Evolutionary conservation across 2,329 filamentous ascomycete species (phyloP), one percentile per base, ranked within the genome.

Genomic region (Dendrostoma leiphaemia): DNA sequence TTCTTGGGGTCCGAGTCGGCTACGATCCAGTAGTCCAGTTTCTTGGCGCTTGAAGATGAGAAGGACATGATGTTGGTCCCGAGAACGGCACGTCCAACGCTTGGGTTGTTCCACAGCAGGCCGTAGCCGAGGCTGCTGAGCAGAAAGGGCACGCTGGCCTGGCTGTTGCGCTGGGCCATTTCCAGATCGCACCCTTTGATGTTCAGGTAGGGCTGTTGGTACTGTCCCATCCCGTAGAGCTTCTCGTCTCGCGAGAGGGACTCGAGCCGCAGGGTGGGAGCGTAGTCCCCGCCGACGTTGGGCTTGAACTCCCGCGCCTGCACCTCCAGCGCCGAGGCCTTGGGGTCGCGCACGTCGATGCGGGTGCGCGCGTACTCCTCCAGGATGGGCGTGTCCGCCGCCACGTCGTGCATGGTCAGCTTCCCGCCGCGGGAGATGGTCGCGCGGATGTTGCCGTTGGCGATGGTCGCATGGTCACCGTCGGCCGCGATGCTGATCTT

Each of bases 151-250:
- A 88, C 77, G 47, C 77, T 84, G 4, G 84, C 84, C 64, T 88
- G 84, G 0, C 82, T 86, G 63, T 88, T 88, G 1, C 84, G 77
- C 34, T 88, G 84, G 0, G 84, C 83, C 3, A 88, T 74, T 62
- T 88, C 84, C 1, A 87, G 65, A 53, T 87, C 83, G 0, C 72
- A 63, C 0, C 84, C 84, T 60, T 86, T 87, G 46, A 87, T 71
- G 62, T 87, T 75, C n/a, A 88, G 70, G 48, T 73, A 76, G 0
- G 81, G 79, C 60, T 88, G 83, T 61, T 88, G 84, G 56, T 88
- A 87, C 66, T 88, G 84, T 0, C 84, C 84, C 83, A 87, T 87
- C 19, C 84, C 84, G 61, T 77, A 88, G n/a, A 88, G 79, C 62
- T 78, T 81, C 64, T 88, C 84, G 17, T 78, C 69, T 0, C 69